A percentile compares a stretch with the other conserved stretches of the same genome.
phyloP scores from a whole-genome alignment of 192 early-diverging fungal species.

The Entomortierella chlamydospora region DNA sequence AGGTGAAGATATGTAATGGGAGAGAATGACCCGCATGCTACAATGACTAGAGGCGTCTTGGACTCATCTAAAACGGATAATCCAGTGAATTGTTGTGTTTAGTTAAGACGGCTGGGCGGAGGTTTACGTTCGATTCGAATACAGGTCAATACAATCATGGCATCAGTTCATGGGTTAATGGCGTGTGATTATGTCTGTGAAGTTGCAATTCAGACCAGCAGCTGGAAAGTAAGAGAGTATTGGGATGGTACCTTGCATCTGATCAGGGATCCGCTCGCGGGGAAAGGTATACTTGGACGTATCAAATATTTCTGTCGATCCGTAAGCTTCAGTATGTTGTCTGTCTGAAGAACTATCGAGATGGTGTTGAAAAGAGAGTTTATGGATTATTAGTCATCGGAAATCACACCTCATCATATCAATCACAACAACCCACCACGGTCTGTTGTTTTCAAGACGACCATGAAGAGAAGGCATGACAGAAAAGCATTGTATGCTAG shows the following conservation, averaged over 20 bases:
- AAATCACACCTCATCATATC: background rate
- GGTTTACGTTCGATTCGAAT: background rate
- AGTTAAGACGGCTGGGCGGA: too few relatives aligned
- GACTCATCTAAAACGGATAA: conserved; percentile 58
- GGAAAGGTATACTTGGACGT: conserved; percentile 47
- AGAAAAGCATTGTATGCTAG: too few relatives aligned
- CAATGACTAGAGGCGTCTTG: conserved; percentile 87
- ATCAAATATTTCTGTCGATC: conserved; percentile 51
- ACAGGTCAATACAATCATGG: background rate
- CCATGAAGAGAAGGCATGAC: too few relatives aligned
- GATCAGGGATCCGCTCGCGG: conserved; percentile 30
- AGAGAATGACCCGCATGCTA: conserved; percentile 97
- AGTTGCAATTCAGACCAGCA: background rate
- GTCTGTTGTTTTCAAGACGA: background rate
- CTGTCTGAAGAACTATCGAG: conserved; percentile 42
- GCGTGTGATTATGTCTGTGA: background rate
- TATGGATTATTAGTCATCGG: conserved; percentile 48
- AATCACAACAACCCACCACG: background rate
- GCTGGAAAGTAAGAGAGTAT: background rate
- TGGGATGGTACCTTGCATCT: conserved; percentile 38
- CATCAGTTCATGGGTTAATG: conserved; percentile 7
- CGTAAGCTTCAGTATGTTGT: conserved; percentile 51
- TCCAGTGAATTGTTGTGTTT: too few relatives aligned
- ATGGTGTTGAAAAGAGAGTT: conserved; percentile 17
- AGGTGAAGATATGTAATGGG: conserved; percentile 98